These are phyloP conservation scores for Chalaropsis thielavioides DNA, from an alignment of 2,329 filamentous ascomycete species.

Conservation along the genomic window DNA sequence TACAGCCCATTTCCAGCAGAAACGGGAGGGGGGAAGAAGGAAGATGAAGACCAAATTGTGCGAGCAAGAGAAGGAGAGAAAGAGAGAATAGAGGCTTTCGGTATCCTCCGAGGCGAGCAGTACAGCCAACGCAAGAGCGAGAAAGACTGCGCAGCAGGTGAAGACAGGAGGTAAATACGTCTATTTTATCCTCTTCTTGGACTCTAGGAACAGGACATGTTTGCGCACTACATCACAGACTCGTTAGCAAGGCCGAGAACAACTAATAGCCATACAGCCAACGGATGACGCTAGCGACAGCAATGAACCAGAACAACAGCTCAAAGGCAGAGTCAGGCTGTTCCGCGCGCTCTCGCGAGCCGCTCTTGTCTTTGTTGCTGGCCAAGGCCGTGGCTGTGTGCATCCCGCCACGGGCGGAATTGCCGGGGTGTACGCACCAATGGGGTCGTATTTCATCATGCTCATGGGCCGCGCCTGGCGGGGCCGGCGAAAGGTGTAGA, in stretches of 20 bases:
- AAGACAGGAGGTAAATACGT: conserved; percentile 7
- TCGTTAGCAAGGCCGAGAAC: conserved; percentile 11
- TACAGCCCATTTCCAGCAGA: not conserved
- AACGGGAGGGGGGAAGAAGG: not conserved
- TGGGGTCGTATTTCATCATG: conserved; percentile 98
- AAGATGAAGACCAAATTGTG: not conserved
- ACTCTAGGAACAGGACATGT: conserved; percentile 90
- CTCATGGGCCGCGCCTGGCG: conserved; percentile 71
- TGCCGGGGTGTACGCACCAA: conserved; percentile 42
- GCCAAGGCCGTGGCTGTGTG: not conserved
- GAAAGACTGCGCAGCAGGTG: too few species aligned
- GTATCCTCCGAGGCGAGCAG: not conserved
- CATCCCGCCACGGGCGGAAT: not conserved
- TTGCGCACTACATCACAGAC: conserved; percentile 53
- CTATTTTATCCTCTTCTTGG: conserved; percentile 61
- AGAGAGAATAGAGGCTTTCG: not conserved
- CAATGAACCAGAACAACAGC: not conserved
- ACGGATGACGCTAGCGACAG: not conserved
- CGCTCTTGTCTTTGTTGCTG: not conserved
- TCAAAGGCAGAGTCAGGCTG: too few species aligned
- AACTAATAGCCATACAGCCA: not conserved
- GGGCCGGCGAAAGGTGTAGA: conserved; percentile 77
- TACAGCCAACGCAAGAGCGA: not conserved
- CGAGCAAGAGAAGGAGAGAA: conserved; percentile 20
- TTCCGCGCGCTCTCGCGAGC: too few species aligned